Evolutionary conservation across 441 rosid genomes (phyloP), one percentile per base, ranked within the genome.

Genomic region (Adansonia rubrostipa): DNA sequence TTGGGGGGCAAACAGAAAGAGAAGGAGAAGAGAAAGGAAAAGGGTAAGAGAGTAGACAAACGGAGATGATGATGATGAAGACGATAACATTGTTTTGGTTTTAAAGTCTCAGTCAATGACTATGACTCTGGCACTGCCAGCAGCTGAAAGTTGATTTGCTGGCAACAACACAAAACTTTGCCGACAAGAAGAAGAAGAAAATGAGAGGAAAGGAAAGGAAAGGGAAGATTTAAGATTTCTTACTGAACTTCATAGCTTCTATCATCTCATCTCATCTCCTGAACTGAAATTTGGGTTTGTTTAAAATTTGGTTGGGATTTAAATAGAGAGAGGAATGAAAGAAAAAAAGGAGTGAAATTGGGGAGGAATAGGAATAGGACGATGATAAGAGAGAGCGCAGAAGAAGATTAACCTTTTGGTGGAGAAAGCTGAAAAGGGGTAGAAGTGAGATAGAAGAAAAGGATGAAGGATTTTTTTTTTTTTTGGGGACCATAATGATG

Each of bases 61-160:
- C 0, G 88, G 90, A 36, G 92, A 82, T 0, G 92, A 79, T 15
- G 91, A 82, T 0, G 92, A 79, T 0, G 92, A 79, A 17, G 92
- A 82, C 0, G 92, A 78, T 24, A 66, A 28, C 85, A 82, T 75
- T n/a, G 68, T 36, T 57, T 72, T 58, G 58, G 14, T 4, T 64
- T 48, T 24, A 19, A 48, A 6, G 17, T 6, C 11, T 58, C 8
- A 20, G 9, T 4, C 33, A 9, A 15, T 28, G 44, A 61, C 28
- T 24, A 24, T 24, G 42, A 15, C 54, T 13, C 10, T 10, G 11
- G 50, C 9, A 47, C 2, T 60, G 33, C 5, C 28, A 24, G 69
- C 5, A 3, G 42, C 54, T 3, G 54, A 3, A 42, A 44, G 28
- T 44, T 14, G 28, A 66, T 3, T 1, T 24, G 3, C 1, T 6